These are phyloP conservation scores for Nannochloris sp. DNA, from an alignment of 139 green algal species.

Conservation along the genomic window DNA sequence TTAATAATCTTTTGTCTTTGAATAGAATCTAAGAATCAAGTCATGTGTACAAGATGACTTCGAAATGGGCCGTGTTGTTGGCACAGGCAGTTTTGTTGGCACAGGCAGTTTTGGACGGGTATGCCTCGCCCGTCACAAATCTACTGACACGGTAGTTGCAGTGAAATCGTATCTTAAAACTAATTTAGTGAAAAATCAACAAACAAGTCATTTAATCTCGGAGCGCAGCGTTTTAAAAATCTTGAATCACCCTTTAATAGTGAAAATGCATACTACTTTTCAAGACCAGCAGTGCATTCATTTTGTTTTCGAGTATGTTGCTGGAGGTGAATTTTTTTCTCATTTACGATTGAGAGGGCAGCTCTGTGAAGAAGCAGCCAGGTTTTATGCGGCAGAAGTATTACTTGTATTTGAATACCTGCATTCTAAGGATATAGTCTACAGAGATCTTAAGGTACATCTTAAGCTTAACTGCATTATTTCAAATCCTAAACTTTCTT, in stretches of 20 bases:
- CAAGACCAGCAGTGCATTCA: conserved; percentile 69
- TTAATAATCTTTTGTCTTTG: not conserved
- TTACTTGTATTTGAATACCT: conserved; percentile 57
- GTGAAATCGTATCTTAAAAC: conserved; percentile 73
- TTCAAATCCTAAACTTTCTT: conserved; percentile 16
- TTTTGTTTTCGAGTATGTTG: conserved; percentile 73
- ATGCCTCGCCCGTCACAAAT: conserved; percentile 40
- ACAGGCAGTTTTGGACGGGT: conserved; percentile 68
- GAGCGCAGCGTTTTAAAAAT: conserved; percentile 53
- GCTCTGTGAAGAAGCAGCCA: conserved; percentile 35
- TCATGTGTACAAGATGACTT: conserved; percentile 39
- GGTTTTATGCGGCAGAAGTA: conserved; percentile 68
- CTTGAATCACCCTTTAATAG: conserved; percentile 56
- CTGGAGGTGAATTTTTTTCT: conserved; percentile 73
- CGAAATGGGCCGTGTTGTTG: conserved; percentile 44
- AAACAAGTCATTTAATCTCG: conserved; percentile 63
- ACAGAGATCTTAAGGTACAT: conserved; percentile 62
- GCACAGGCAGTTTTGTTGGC: conserved; percentile 72
- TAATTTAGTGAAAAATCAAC: conserved; percentile 57
- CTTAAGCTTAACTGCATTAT: conserved; percentile 17
- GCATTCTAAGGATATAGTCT: conserved; percentile 49
- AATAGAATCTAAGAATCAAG: not conserved
- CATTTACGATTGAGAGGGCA: conserved; percentile 33
- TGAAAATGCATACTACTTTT: conserved; percentile 51
- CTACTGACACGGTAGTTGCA: conserved; percentile 35